Evolutionary conservation across 768 basidiomycete genomes (phyloP), one percentile per base, ranked within the genome.

Genomic region (Steccherinum ochraceum): DNA sequence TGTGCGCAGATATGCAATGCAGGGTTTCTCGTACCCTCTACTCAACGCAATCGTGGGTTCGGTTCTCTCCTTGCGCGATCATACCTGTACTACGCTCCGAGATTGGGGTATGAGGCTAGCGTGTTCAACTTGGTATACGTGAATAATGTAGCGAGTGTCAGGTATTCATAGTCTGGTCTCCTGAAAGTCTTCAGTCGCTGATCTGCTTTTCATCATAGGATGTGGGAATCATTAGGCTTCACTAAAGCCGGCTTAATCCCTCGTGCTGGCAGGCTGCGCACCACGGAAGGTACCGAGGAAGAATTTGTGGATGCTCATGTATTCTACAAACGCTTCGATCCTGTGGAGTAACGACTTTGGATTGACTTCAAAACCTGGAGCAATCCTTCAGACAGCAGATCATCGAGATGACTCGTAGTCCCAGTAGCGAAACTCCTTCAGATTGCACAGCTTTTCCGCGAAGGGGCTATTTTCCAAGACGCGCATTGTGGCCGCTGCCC

Each of bases 101-200:
- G 69, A 30, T 69, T 93, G 20, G 91, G 89, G 26, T 87, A 87
- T 68, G 72, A 78, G 57, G 84, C 79, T 3, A 88, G 84, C 61
- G 81, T 95, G 21, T 95, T 96, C 74, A 95, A 96, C 64, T 76
- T 96, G 40, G 92, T 96, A 30, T 95, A 88, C 65, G 80, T 83
- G 21, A 90, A 85, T 64, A 96, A 95, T 68, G 60, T 69, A 41
- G 90, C 91, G 16, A 86, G 85, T 40, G 50, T 56, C 19, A 24
- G 43, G 43, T 46, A 18, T 24, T 53, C 16, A 40, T 13, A n/a
- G 23, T 39, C 4, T 24, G 7, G n/a, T 39, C 30, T 26, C 19
- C 5, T 19, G 11, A 2, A 27, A 24, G n/a, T 11, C 42, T 66
- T 23, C n/a, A 11, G n/a, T 39, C 35, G 35, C 45, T 43, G 40